phyloP scores from a whole-genome alignment of 768 basidiomycete genomes.

The Fomitopsis pulvina region DNA sequence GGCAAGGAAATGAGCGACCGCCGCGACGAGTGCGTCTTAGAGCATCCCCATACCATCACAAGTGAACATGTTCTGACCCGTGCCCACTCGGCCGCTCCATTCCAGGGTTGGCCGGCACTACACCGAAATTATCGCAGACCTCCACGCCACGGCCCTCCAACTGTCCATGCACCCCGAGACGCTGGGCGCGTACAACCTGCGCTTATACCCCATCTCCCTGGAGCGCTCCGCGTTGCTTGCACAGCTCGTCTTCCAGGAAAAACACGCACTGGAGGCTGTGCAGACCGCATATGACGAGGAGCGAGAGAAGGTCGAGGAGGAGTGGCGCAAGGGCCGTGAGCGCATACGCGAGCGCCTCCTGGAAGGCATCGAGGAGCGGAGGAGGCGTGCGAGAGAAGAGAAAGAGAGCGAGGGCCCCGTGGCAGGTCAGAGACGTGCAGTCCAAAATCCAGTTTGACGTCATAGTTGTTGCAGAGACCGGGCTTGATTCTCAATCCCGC shows the following conservation, averaged over 20 bases:
- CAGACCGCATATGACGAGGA: conserved; percentile 75
- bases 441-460: conserved; percentile 1
- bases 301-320: conserved; percentile 72
- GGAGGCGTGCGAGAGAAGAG: conserved; percentile 75
- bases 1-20: conserved; percentile 71
- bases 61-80: neutral
- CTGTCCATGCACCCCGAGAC: conserved; percentile 65
- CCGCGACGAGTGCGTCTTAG: conserved; percentile 58
- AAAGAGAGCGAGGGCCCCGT: conserved; percentile 84
- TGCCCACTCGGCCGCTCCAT: neutral
- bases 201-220: conserved; percentile 65
- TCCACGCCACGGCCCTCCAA: conserved; percentile 54
- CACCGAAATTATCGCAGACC: conserved; percentile 52
- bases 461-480: conserved; percentile 43
- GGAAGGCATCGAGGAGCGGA: conserved; percentile 80
- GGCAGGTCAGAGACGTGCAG: conserved; percentile 44
- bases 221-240: conserved; percentile 73
- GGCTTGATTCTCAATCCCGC: conserved; percentile 69
- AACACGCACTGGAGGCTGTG: conserved; percentile 57
- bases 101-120: conserved; percentile 48
- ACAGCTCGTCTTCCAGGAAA: conserved; percentile 61
- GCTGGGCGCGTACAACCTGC: conserved; percentile 58
- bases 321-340: conserved; percentile 71
- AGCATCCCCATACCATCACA: neutral
- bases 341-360: conserved; percentile 70